Percentiles rank a stretch among this genome's conserved stretches.
phyloP scores from a whole-genome alignment of 805 yeast species.

The Candida stauntonica region DNA sequence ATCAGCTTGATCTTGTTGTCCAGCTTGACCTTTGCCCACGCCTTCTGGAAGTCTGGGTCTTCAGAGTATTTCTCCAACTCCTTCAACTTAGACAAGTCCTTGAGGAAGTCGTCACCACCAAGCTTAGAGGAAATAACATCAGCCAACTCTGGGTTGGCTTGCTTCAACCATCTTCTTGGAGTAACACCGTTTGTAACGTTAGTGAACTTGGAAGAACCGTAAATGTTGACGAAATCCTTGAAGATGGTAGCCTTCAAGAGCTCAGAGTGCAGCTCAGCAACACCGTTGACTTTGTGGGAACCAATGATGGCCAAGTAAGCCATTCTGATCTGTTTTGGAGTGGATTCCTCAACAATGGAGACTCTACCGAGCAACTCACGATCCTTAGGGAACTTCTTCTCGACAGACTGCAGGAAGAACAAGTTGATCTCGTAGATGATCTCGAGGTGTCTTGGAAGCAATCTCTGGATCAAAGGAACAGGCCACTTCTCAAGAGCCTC shows the following conservation, averaged over 20 bases:
- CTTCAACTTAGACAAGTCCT: conserved; percentile 63
- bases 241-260: conserved; percentile 84
- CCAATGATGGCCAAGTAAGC: conserved; percentile 89
- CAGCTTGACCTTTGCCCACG: conserved; percentile 70
- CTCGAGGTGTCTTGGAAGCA: conserved; percentile 89
- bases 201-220: conserved; percentile 78
- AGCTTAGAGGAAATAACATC: conserved; percentile 67
- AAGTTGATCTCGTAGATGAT: conserved; percentile 83
- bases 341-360: conserved; percentile 79
- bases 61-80: conserved; percentile 61
- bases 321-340: conserved; percentile 85
- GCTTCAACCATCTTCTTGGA: conserved; percentile 94
- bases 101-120: conserved; percentile 65
- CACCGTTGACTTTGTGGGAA: conserved; percentile 92
- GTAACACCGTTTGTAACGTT: conserved; percentile 95
- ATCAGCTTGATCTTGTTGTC: conserved; percentile 68
- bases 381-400: conserved; percentile 71
- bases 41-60: conserved; percentile 59
- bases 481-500: conserved; percentile 98
- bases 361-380: conserved; percentile 58
- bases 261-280: conserved; percentile 92
- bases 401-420: conserved; percentile 72
- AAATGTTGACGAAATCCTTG: conserved; percentile 81
- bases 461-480: conserved; percentile 66
- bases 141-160: conserved; percentile 83